phyloP scores from a whole-genome alignment of 176 grass and related monocot genomes.

The Poa annua region DNA sequence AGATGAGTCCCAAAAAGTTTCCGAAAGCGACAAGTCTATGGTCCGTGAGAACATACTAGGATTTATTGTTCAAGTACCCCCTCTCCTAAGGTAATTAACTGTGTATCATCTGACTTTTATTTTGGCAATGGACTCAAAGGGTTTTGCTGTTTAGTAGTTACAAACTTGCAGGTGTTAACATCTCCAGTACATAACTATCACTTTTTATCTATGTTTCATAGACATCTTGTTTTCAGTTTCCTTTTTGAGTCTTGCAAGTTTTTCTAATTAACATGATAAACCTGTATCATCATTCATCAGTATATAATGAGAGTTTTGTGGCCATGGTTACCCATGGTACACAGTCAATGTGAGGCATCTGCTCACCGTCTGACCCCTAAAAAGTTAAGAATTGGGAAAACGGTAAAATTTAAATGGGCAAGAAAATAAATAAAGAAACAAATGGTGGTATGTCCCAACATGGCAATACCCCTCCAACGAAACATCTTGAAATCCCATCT shows the following conservation, averaged over 20 bases:
- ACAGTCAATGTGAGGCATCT: background rate
- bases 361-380: background rate
- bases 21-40: conserved; percentile 72
- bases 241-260: conserved; percentile 9
- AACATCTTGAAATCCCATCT: background rate
- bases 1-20: conserved; percentile 71
- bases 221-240: background rate
- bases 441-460: background rate
- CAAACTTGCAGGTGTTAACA: background rate
- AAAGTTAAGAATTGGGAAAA: background rate
- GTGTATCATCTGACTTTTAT: background rate
- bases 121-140: background rate
- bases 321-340: background rate
- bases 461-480: background rate
- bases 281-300: background rate
- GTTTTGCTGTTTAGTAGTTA: conserved; percentile 4
- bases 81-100: conserved; percentile 79
- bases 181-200: background rate
- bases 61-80: conserved; percentile 89
- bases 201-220: background rate
- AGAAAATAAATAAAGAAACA: background rate
- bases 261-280: background rate
- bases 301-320: background rate
- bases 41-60: conserved; percentile 87
- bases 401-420: background rate